Percentiles rank a stretch among this genome's conserved stretches.
These are phyloP conservation scores for Pythium aquatile DNA, from an alignment of 352 stramenopile species.

Conservation along the genomic window DNA sequence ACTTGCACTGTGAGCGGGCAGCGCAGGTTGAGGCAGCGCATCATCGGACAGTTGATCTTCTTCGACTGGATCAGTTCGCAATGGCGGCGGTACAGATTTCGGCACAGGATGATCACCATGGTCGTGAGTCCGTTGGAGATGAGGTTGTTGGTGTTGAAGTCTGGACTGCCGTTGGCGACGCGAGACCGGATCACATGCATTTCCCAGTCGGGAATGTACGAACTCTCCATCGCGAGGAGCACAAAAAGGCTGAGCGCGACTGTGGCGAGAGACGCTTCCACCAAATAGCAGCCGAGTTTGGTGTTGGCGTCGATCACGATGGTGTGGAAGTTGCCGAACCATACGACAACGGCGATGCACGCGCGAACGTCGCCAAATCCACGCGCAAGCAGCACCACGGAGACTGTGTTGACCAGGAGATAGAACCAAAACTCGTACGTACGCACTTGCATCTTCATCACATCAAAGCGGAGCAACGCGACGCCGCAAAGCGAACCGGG, in stretches of 20 bases:
- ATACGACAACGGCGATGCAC: slow-evolving; percentile 10
- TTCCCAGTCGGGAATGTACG: slow-evolving; percentile 9
- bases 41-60: slow-evolving; percentile 22
- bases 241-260: slow-evolving; percentile 11
- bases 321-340: slow-evolving; percentile 18
- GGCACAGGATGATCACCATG: slow-evolving; percentile 16
- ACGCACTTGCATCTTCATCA: slow-evolving; percentile 7
- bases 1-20: slow-evolving; percentile 19
- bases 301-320: slow-evolving; percentile 30
- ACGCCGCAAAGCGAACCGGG: background rate
- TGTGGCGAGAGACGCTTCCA: slow-evolving; percentile 4
- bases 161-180: background rate
- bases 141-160: slow-evolving; percentile 13
- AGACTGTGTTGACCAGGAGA: slow-evolving; percentile 17
- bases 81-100: slow-evolving; percentile 17
- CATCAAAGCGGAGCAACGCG: slow-evolving; percentile 19
- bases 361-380: slow-evolving; percentile 14
- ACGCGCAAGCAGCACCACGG: slow-evolving; percentile 3
- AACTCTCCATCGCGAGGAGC: slow-evolving; percentile 24
- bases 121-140: slow-evolving; percentile 24
- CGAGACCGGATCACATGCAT: background rate
- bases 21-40: slow-evolving; percentile 30
- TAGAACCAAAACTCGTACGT: slow-evolving; percentile 34
- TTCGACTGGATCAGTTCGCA: slow-evolving; percentile 2
- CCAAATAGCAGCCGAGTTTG: slow-evolving; percentile 8